Conservation (phyloP, 2,329 filamentous ascomycete genomes). For the Monosporascus cannonballus region DNA sequence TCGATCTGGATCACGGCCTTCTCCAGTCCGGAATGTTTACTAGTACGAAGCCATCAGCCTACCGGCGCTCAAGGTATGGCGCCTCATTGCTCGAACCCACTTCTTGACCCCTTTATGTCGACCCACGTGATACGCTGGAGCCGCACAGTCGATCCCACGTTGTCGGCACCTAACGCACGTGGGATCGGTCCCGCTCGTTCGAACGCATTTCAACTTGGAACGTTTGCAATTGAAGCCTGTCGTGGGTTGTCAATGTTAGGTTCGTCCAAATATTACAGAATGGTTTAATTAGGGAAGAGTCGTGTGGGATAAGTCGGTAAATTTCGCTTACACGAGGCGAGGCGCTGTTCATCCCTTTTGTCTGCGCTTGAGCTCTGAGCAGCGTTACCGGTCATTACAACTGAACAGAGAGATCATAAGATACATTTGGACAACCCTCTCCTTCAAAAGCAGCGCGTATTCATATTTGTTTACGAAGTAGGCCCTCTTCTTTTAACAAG, state of each 20-base stretch:
- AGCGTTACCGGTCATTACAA: slow-evolving; percentile 18
- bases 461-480: too few relatives aligned
- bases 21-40: slow-evolving; percentile 67
- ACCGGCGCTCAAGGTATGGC: too few relatives aligned
- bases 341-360: slow-evolving; percentile 22
- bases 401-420: slow-evolving; percentile 11
- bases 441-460: not conserved
- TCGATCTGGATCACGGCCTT: slow-evolving; percentile 71
- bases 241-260: slow-evolving; percentile 1
- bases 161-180: slow-evolving; percentile 26
- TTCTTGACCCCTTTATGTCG: slow-evolving; percentile 74
- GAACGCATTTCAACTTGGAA: slow-evolving; percentile 28
- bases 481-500: not conserved
- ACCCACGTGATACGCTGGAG: slow-evolving; percentile 67
- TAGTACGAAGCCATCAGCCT: slow-evolving; percentile 25
- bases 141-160: slow-evolving; percentile 50
- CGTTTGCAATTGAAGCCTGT: slow-evolving; percentile 27
- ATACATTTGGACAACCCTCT: not conserved
- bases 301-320: too few relatives aligned
- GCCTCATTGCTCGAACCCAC: slow-evolving; percentile 33
- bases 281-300: too few relatives aligned
- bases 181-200: slow-evolving; percentile 17
- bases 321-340: slow-evolving; percentile 18
- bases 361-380: slow-evolving; percentile 16
- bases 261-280: too few relatives aligned